Conservation (phyloP, 176 grass and related monocot species). For the sorghum (Sorghum bicolor) region DNA sequence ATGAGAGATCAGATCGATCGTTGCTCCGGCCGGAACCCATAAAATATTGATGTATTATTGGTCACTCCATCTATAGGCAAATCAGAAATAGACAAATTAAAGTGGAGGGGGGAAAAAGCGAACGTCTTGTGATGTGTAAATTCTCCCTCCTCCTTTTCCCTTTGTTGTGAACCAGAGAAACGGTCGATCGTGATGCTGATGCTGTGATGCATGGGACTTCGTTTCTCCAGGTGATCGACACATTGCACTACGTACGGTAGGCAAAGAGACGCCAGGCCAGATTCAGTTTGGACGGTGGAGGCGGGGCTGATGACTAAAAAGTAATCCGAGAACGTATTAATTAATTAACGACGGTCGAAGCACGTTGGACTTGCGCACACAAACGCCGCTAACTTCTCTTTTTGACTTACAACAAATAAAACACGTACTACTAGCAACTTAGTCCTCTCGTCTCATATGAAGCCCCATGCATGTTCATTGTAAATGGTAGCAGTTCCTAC, state of each 20-base stretch:
- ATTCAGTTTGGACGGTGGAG: slow-evolving; percentile 15
- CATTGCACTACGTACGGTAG: neutral
- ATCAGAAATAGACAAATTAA: slow-evolving; percentile 29
- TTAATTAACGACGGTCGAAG: neutral
- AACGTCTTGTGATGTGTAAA: neutral
- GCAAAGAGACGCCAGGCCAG: neutral
- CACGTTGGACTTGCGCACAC: too few species aligned
- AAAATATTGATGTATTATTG: slow-evolving; percentile 46
- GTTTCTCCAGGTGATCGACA: slow-evolving; percentile 13
- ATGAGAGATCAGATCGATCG: neutral
- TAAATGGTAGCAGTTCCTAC: neutral
- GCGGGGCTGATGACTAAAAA: neutral
- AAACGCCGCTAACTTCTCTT: neutral
- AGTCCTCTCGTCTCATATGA: neutral
- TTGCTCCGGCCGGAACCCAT: neutral
- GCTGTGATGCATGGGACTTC: neutral
- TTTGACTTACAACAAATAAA: neutral
- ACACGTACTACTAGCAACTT: neutral
- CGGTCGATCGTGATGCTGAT: slow-evolving; percentile 15
- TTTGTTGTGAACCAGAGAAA: neutral
- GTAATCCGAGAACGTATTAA: neutral
- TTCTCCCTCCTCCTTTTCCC: neutral
- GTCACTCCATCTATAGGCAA: slow-evolving; percentile 34
- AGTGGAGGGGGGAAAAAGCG: neutral
- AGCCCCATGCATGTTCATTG: neutral